Conservation (phyloP, 805 yeast species). For the Barnettozyma pratensis region DNA sequence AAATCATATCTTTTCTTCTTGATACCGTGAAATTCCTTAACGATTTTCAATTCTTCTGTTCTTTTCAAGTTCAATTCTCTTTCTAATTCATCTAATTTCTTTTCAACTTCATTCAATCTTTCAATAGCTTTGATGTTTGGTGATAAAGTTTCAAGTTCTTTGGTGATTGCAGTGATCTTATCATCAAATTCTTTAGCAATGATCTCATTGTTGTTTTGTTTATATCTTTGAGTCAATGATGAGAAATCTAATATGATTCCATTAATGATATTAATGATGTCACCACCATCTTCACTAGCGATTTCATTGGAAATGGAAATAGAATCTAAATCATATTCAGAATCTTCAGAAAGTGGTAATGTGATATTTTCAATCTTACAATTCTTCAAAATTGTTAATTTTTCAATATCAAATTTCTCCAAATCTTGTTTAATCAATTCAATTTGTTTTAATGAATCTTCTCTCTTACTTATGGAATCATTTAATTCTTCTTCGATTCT, state of each 20-base stretch:
- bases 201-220: conserved; percentile 29
- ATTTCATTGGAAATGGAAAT: conserved; percentile 31
- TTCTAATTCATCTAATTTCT: conserved; percentile 54
- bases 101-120: conserved; percentile 64
- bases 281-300: conserved; percentile 38
- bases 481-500: conserved; percentile 44
- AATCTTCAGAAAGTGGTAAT: conserved; percentile 44
- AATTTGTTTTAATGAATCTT: conserved; percentile 29
- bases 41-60: conserved; percentile 49
- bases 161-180: conserved; percentile 32
- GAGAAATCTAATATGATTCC: conserved; percentile 53
- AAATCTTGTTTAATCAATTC: conserved; percentile 45
- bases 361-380: conserved; percentile 70
- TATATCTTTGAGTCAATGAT: conserved; percentile 37
- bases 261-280: conserved; percentile 35
- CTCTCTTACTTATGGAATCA: conserved; percentile 29
- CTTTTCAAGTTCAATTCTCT: conserved; percentile 59
- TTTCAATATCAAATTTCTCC: conserved; percentile 49
- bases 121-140: conserved; percentile 84
- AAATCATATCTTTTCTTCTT: conserved; percentile 52
- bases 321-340: conserved; percentile 3
- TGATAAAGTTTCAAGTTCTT: conserved; percentile 38
- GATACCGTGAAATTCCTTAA: conserved; percentile 52
- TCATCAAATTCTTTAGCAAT: conserved; percentile 32
- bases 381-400: conserved; percentile 54